Base-by-base conservation (phyloP, 2,329 filamentous ascomycete species). In the Pseudodiploospora longispora region DNA sequence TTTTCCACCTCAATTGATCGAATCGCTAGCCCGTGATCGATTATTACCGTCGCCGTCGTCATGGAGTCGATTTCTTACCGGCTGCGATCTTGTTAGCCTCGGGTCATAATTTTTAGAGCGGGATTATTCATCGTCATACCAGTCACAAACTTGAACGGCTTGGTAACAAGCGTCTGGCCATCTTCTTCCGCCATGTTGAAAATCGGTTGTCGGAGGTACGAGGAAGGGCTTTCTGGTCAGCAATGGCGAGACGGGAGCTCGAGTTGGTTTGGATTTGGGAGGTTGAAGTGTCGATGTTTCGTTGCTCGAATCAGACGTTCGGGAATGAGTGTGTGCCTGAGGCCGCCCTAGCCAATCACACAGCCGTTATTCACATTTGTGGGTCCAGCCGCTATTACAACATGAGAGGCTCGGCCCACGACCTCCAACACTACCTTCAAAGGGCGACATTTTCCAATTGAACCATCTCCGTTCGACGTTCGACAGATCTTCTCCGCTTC, bases 71-170 rank as follows among this genome's bases (percentile, higher is more conserved):
- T 44, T 44, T 55, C 68, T 63, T 67, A 72, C 69, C 69, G 59
- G 69, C 69, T 72, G 59, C 53, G 55, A 54, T 55, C 58, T 50
- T 56, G 61, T 71, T 70, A 71, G 66, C 63, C 60, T 66, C 61
- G 62, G 60, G 54, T 53, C 44, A 55, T 47, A 12, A 3, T 45
- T 19, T 28, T 28, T 12, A 19, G 30, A 58, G 61, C 61, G 62
- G 62, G 59, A 62, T 62, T 62, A 63, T 62, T 42, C 28, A 30
- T 47, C 47, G 43, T 69, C 87, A 70, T 80, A 95, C 90, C 91
- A 75, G 91, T 97, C 65, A 97, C 93, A 76, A 97, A 97, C 86
- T 98, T 98, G 85, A 98, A 98, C 72, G 94, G 94, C 83, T 96
- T 98, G 74, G 90, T 96, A 58, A 78, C 76, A 70, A 78, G 77